Evolutionary conservation across 164 flowering plant species (phyloP), one percentile per base, ranked within the genome.

Genomic region (Nymphaea colorata): DNA sequence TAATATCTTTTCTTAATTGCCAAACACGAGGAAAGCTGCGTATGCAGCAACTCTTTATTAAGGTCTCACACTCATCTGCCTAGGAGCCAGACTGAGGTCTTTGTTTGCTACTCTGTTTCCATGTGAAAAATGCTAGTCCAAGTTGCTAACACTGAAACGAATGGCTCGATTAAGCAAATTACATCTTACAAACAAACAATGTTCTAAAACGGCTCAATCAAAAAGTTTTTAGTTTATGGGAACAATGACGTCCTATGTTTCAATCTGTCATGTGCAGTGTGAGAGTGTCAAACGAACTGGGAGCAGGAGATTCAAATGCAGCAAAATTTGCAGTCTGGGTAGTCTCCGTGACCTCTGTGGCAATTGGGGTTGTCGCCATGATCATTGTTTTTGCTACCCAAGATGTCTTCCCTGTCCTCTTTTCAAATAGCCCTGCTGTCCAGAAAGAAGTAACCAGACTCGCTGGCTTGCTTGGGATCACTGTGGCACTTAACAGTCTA

Each of bases 271-370:
- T 80, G 6, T 75, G 76, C 81, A 85, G 88, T 69, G 87, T 86
- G 68, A 77, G 90, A 76, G 89, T 87, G 61, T 87, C 93, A 42
- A 87, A 87, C 73, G 93, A 87, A 70, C 86, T 87, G 55, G 93
- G 93, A 72, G 82, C 85, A 4, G 84, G 88, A 2, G 82, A 86
- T 71, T 15, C 72, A 14, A 15, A 51, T 60, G 71, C 72, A 2
- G 93, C 93, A 6, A 87, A 82, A 75, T 79, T 83, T 45, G 73
- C 89, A 1, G 87, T 86, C 42, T 4, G 60, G 41, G 88, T 87
- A 25, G 87, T 81, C 41, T 83, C 79, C 0, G 59, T 73, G 25
- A 83, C 85, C n/a, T 84, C 93, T 3, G 64, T 85, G 42, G 7
- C 73, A 43, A 81, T 82, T 25, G 93, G 90, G 7, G 61, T 84